Evolutionary conservation across 2,329 filamentous ascomycete species (phyloP).

Genomic region (Diaporthe vaccinii): DNA sequence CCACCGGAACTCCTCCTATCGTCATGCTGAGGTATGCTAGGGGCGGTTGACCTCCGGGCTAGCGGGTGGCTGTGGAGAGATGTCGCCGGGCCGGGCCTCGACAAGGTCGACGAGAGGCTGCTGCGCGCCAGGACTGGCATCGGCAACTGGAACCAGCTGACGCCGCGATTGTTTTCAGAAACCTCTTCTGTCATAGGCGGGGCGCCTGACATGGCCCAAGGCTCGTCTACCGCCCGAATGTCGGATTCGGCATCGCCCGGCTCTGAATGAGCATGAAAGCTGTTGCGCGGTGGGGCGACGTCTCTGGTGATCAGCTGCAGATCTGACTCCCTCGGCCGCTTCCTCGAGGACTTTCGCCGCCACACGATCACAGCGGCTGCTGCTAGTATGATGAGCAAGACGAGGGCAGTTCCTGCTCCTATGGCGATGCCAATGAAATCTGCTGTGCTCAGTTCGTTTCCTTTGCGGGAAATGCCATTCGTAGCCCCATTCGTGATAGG

Average conservation of each 20-base stretch:
- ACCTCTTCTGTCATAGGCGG: background rate
- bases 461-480: background rate
- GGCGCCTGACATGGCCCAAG: slow-evolving; percentile 14
- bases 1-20: background rate
- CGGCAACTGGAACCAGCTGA: slow-evolving; percentile 17
- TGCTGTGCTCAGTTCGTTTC: slow-evolving; percentile 4
- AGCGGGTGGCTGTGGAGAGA: slow-evolving; percentile 20
- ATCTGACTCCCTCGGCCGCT: background rate
- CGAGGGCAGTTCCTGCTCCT: slow-evolving; percentile 11
- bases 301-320: background rate
- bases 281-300: background rate
- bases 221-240: background rate
- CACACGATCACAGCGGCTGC: slow-evolving; percentile 7
- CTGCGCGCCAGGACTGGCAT: slow-evolving; percentile 1
- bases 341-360: slow-evolving; percentile 12
- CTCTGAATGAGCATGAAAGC: background rate
- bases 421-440: slow-evolving; percentile 11
- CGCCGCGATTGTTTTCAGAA: background rate
- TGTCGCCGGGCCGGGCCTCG: slow-evolving; percentile 12
- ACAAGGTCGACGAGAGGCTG: slow-evolving; percentile 5
- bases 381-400: background rate
- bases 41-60: background rate
- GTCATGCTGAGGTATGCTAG: background rate
- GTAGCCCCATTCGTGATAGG: background rate
- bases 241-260: background rate